phyloP scores from a whole-genome alignment of 2,329 filamentous ascomycete species.

The Cryphonectria parasitica region DNA sequence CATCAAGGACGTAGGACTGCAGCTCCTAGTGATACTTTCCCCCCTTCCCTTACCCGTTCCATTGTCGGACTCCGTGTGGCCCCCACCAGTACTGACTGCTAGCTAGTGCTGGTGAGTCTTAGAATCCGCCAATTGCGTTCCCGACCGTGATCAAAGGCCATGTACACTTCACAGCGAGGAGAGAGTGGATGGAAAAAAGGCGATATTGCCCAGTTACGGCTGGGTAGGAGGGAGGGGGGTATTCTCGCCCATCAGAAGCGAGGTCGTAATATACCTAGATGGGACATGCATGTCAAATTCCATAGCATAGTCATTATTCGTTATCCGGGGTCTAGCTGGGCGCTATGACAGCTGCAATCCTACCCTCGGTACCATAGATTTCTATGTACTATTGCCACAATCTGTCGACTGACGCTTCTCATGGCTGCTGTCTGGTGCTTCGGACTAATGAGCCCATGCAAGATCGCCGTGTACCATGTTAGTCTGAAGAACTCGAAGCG shows the following conservation, averaged over 20 bases:
- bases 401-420: background rate
- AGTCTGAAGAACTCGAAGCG: background rate
- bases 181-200: background rate
- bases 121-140: background rate
- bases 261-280: background rate
- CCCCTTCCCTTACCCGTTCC: background rate
- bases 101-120: background rate
- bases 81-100: background rate
- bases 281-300: background rate
- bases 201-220: background rate
- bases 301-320: background rate
- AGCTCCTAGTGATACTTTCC: background rate
- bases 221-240: too few relatives aligned
- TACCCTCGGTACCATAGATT: background rate
- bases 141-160: background rate
- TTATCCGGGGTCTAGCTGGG: background rate
- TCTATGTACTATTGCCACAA: background rate
- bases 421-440: background rate
- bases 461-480: background rate
- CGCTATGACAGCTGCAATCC: slow-evolving; percentile 5
- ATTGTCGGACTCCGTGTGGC: background rate
- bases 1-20: background rate
- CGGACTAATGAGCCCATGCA: too few relatives aligned
- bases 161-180: background rate
- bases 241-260: background rate